Evolutionary conservation across 2,329 filamentous ascomycete species (phyloP), one percentile per base, ranked within the genome.

Genomic region (Scolecobasidium constrictum): DNA sequence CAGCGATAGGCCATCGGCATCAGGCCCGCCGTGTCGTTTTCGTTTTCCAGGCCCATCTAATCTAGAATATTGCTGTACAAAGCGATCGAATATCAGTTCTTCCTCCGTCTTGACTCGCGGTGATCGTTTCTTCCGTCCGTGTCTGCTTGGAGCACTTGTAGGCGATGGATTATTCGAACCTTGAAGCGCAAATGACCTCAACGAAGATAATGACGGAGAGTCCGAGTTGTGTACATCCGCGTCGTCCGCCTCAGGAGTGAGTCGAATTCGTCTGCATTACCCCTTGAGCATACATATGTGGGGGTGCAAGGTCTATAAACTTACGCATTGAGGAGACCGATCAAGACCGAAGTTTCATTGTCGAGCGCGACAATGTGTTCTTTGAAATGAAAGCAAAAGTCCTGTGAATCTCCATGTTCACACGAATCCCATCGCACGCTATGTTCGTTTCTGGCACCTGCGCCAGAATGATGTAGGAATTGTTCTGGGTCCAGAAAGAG

Each of bases 401-500:
- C 16, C 12, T 21, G 16, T 11, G 21, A 9, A 23, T 23, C 16
- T 9, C 11, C 16, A 19, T n/a, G 11, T 11, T 39, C 37, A 19
- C 12, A n/a, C 12, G 9, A 36, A 34, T 6, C 3, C 43, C 43
- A 45, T 17, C 37, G 43, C 17, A 34, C 26, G 15, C 17, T 35
- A 35, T 41, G 19, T 35, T 21, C 16, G n/a, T 20, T 23, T 5
- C 26, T 15, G 41, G 35, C 23, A 13, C 17, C 12, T n/a, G 22
- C 22, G 5, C 43, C 43, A 12, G 37, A 40, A 12, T 37, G 43
- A 12, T 35, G 43, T 12, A 45, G 28, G 5, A 34, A n/a, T 16
- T 41, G 28, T 3, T 45, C 15, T 15, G 43, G 43, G 21, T 45
- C 38, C n/a, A 45, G 11, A 37, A 40, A 45, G 12, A 45, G 15